A percentile compares a stretch with the other conserved stretches of the same genome.
These are phyloP conservation scores for Acarospora socialis DNA, from an alignment of 2,329 filamentous ascomycete genomes.

Conservation along the genomic window DNA sequence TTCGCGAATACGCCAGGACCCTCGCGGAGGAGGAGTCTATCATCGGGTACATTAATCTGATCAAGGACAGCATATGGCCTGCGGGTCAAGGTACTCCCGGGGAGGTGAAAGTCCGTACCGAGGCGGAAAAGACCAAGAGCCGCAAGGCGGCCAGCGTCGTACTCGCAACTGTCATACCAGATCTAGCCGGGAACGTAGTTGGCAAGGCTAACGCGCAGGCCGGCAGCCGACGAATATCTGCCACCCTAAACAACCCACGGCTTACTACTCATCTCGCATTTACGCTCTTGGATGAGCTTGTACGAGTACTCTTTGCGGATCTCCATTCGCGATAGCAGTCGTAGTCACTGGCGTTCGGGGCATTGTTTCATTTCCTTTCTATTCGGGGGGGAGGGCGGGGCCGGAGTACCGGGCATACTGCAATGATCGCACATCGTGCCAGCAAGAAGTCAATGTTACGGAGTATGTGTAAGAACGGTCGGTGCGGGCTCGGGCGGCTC, in stretches of 20 bases:
- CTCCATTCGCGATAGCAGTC: no score
- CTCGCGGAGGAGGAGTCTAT: constrained; percentile 67
- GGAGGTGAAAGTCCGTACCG: constrained; percentile 42
- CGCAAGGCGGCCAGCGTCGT: constrained; percentile 78
- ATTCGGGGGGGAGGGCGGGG: no score
- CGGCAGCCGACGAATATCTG: constrained; percentile 77
- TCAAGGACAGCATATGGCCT: constrained; percentile 75
- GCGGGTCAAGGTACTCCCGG: constrained; percentile 23
- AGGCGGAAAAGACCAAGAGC: constrained; percentile 62
- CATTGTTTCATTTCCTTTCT: no score
- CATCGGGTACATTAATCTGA: constrained; percentile 56
- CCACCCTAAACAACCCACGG: constrained; percentile 77
- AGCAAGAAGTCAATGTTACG: no score
- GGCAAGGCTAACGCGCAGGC: constrained; percentile 82
- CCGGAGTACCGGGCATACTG: no score
- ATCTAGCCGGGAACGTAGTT: constrained; percentile 84
- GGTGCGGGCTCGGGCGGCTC: no score
- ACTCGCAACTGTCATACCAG: constrained; percentile 77
- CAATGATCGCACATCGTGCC: no score
- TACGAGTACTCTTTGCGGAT: constrained; percentile 46
- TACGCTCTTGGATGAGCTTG: constrained; percentile 56
- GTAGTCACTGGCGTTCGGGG: no score
- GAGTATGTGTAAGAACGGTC: no score
- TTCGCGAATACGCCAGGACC: constrained; percentile 66
- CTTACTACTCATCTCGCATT: constrained; percentile 65